Conservation (phyloP, 1,284 basidiomycete genomes). For the Malassezia dermatis region DNA sequence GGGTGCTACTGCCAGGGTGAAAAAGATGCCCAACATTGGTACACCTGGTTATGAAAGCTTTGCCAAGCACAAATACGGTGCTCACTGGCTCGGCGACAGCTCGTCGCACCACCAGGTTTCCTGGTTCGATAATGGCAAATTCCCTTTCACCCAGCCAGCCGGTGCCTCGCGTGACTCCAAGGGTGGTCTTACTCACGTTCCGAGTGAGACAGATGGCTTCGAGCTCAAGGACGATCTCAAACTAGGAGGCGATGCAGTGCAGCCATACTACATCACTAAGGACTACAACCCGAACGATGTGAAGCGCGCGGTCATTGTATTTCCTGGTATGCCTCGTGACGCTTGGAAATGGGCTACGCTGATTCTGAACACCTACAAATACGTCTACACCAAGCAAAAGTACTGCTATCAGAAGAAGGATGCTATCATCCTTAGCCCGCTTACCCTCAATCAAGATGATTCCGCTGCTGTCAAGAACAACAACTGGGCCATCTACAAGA, state of each 20-base stretch:
- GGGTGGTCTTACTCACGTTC: slow-evolving; percentile 2
- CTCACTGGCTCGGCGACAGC: neutral
- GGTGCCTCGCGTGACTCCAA: neutral
- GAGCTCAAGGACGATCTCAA: slow-evolving; percentile 15
- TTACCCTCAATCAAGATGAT: slow-evolving; percentile 29
- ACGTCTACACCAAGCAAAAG: slow-evolving; percentile 23
- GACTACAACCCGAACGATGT: slow-evolving; percentile 6
- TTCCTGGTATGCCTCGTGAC: slow-evolving; percentile 31
- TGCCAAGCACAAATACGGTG: neutral
- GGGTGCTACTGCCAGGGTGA: neutral
- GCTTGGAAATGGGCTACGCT: slow-evolving; percentile 40
- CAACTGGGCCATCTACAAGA: neutral
- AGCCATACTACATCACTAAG: slow-evolving; percentile 1
- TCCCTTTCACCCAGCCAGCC: neutral
- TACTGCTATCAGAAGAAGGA: slow-evolving; percentile 26
- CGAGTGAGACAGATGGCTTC: slow-evolving; percentile 8
- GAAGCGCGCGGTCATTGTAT: slow-evolving; percentile 31
- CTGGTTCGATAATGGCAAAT: neutral
- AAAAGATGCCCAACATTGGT: neutral
- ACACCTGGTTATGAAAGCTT: neutral
- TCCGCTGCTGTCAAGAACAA: slow-evolving; percentile 20
- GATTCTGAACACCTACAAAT: slow-evolving; percentile 30
- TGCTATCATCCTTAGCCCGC: slow-evolving; percentile 26
- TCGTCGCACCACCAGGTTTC: neutral
- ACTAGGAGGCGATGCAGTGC: neutral